These are phyloP conservation scores for Colletotrichum magnum DNA, from an alignment of 2,329 filamentous ascomycete genomes.

Conservation along the genomic window DNA sequence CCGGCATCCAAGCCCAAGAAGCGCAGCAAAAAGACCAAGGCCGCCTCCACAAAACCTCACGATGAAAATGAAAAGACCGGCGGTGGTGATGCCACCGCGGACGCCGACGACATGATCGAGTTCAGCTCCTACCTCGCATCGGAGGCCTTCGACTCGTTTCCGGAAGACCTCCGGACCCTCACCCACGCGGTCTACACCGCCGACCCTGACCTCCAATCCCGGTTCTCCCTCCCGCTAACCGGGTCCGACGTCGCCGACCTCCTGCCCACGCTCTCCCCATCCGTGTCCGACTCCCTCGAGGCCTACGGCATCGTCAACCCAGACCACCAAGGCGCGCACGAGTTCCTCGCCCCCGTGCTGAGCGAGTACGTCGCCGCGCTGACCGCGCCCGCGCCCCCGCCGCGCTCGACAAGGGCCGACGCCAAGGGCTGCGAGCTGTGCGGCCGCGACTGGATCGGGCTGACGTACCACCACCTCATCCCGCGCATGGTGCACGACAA, in stretches of 20 bases:
- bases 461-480: slow-evolving; percentile 90
- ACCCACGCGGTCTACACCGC: slow-evolving; percentile 71
- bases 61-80: slow-evolving; percentile 6
- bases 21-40: slow-evolving; percentile 52
- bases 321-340: slow-evolving; percentile 50
- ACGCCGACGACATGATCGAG: slow-evolving; percentile 80
- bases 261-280: slow-evolving; percentile 68
- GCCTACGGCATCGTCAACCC: slow-evolving; percentile 75
- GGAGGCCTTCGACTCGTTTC: slow-evolving; percentile 78
- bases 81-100: slow-evolving; percentile 37
- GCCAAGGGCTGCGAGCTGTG: slow-evolving; percentile 81
- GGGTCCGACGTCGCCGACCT: slow-evolving; percentile 63
- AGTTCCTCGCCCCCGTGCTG: slow-evolving; percentile 75
- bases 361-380: slow-evolving; percentile 72
- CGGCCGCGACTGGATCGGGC: slow-evolving; percentile 78
- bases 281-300: slow-evolving; percentile 75
- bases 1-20: slow-evolving; percentile 61
- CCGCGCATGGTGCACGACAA: slow-evolving; percentile 84
- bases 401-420: slow-evolving; percentile 66
- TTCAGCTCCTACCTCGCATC: slow-evolving; percentile 85
- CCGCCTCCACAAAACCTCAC: neutral
- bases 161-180: slow-evolving; percentile 71
- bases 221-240: slow-evolving; percentile 72
- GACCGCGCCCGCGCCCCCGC: slow-evolving; percentile 75
- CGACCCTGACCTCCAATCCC: slow-evolving; percentile 62